These are phyloP conservation scores for Candida anglica DNA, from an alignment of 805 yeast genomes.

Conservation along the genomic window DNA sequence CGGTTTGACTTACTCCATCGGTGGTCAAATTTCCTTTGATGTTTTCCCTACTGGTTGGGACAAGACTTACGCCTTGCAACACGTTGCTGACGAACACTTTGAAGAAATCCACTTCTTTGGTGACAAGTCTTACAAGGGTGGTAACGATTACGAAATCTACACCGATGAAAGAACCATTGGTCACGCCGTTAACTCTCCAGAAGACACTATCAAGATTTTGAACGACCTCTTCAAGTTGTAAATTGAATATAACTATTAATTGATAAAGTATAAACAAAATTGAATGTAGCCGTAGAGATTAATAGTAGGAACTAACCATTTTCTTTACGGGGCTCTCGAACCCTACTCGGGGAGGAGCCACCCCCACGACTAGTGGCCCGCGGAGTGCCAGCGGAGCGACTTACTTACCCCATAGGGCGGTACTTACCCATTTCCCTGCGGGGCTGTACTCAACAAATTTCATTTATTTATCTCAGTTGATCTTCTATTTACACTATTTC, in stretches of 20 bases:
- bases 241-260: conserved; percentile 10
- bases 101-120: conserved; percentile 94
- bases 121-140: conserved; percentile 95
- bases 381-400: too few species aligned
- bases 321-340: too few species aligned
- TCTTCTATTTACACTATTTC: conserved; percentile 7
- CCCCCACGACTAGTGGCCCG: too few species aligned
- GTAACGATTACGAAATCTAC: conserved; percentile 98
- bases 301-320: too few species aligned
- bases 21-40: conserved; percentile 98
- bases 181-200: conserved; percentile 87
- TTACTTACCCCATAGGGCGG: too few species aligned
- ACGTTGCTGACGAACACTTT: conserved; percentile 82
- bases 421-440: too few species aligned
- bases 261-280: neutral
- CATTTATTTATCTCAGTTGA: neutral
- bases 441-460: too few species aligned
- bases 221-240: conserved; percentile 71
- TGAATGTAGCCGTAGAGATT: too few species aligned
- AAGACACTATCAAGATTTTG: conserved; percentile 81
- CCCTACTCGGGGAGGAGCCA: too few species aligned
- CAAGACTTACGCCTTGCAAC: conserved; percentile 95
- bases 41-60: conserved; percentile 99
- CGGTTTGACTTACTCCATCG: conserved; percentile 92
- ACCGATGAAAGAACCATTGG: conserved; percentile 91